phyloP scores from a whole-genome alignment of 176 grass and related monocot species.

The Thalia dealbata region DNA sequence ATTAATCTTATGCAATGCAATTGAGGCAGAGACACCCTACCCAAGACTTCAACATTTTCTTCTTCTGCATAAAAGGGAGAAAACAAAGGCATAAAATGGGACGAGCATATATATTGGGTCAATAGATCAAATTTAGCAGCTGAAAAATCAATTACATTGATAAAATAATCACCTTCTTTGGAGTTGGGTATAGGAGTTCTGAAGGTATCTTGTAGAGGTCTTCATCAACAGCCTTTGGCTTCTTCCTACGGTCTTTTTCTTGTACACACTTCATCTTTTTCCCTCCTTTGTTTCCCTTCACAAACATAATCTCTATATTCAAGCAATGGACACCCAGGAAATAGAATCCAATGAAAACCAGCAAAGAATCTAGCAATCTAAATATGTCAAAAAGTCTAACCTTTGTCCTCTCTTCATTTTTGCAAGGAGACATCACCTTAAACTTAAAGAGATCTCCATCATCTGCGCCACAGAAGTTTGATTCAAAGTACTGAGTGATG shows the following conservation, averaged over 20 bases:
- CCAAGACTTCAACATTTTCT: constrained; percentile 46
- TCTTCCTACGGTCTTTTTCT: constrained; percentile 36
- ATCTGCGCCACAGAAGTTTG: neutral
- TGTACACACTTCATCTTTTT: constrained; percentile 29
- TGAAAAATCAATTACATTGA: too few species aligned
- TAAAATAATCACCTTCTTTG: constrained; percentile 11
- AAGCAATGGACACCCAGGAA: neutral
- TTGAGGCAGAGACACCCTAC: constrained; percentile 61
- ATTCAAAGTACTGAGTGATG: constrained; percentile 4
- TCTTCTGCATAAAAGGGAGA: constrained; percentile 48
- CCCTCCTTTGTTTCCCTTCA: constrained; percentile 24
- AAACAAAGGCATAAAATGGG: neutral
- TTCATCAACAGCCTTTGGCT: constrained; percentile 49
- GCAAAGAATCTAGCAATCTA: neutral
- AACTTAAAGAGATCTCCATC: neutral
- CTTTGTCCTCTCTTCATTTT: neutral
- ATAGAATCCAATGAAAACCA: neutral
- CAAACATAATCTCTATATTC: neutral
- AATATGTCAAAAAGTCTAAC: neutral
- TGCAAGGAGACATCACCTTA: constrained; percentile 1
- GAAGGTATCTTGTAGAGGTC: constrained; percentile 88
- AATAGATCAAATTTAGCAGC: too few species aligned
- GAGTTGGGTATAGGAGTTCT: constrained; percentile 58
- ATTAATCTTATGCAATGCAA: constrained; percentile 52
- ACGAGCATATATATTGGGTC: neutral